Percentiles rank a stretch among this genome's conserved stretches.
phyloP scores from a whole-genome alignment of 2,329 filamentous ascomycete genomes.

The Phialophora expanda region DNA sequence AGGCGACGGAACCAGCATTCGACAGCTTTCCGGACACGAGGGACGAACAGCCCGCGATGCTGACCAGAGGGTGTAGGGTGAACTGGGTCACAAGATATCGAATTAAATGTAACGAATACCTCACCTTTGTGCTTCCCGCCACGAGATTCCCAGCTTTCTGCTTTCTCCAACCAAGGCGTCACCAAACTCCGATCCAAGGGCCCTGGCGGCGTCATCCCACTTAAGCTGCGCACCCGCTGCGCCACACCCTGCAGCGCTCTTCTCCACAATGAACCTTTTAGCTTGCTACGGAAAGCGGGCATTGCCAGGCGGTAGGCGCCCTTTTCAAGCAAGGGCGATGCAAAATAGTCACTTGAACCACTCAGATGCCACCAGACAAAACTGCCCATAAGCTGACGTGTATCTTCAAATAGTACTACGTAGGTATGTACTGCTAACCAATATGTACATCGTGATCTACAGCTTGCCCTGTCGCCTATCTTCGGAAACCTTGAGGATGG shows the following conservation, averaged over 20 bases:
- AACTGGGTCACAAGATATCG: not conserved
- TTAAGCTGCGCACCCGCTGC: conserved; percentile 24
- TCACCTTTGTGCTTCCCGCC: conserved; percentile 15
- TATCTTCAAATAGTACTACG: not conserved
- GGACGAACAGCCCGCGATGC: not conserved
- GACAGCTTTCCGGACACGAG: not conserved
- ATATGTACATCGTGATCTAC: conserved; percentile 7
- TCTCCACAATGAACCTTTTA: not conserved
- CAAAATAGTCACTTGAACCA: no score
- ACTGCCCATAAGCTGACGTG: not conserved
- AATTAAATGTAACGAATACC: conserved; percentile 10
- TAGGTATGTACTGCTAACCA: no score
- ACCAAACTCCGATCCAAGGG: conserved; percentile 12
- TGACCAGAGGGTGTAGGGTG: conserved; percentile 5
- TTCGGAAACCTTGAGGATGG: conserved; percentile 34
- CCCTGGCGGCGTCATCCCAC: conserved; percentile 22
- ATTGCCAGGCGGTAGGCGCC: not conserved
- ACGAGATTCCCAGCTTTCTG: conserved; percentile 8
- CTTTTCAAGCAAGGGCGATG: not conserved
- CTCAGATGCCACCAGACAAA: no score
- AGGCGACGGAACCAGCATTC: conserved; percentile 4
- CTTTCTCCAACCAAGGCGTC: conserved; percentile 8
- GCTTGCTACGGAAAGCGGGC: not conserved
- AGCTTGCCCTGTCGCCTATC: conserved; percentile 31
- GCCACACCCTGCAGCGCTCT: conserved; percentile 13